A percentile compares a stretch with the other conserved stretches of the same genome.
Evolutionary conservation across 108 stramenopile genomes (phyloP).

Genomic region (Mediolabrus comicus): DNA sequence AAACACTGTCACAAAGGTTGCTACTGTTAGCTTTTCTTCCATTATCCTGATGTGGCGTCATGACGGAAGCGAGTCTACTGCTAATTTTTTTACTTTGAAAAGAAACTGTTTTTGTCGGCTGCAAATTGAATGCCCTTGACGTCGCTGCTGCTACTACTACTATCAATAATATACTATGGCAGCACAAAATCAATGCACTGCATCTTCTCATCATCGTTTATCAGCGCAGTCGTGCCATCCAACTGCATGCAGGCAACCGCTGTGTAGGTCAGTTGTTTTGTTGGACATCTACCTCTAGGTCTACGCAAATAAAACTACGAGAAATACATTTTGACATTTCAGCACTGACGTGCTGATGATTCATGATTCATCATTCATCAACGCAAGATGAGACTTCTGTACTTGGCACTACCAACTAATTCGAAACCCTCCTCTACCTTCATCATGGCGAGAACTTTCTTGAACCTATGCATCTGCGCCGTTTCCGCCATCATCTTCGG

Average conservation of each 20-base stretch:
- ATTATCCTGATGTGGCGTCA: neutral
- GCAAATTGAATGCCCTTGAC: neutral
- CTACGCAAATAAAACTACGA: neutral
- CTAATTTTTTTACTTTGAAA: neutral
- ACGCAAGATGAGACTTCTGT: no score
- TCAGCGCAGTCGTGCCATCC: no score
- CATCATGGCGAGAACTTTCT: slow-evolving; percentile 2
- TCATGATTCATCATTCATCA: no score
- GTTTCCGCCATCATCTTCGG: neutral
- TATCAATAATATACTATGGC: neutral
- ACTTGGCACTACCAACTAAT: no score
- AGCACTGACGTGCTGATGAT: slow-evolving; percentile 1
- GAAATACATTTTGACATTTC: neutral
- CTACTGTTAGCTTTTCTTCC: neutral
- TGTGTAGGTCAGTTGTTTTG: no score
- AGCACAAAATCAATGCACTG: slow-evolving; percentile 1
- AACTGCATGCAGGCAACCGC: no score
- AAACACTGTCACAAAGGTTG: neutral
- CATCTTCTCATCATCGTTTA: neutral
- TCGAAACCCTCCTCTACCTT: no score
- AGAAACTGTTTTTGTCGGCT: neutral
- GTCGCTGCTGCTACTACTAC: neutral
- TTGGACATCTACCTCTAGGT: neutral
- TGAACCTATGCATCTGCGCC: neutral
- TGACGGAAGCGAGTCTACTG: slow-evolving; percentile 4